Evolutionary conservation across 441 rosid species (phyloP).

Genomic region (Gossypium davidsonii): DNA sequence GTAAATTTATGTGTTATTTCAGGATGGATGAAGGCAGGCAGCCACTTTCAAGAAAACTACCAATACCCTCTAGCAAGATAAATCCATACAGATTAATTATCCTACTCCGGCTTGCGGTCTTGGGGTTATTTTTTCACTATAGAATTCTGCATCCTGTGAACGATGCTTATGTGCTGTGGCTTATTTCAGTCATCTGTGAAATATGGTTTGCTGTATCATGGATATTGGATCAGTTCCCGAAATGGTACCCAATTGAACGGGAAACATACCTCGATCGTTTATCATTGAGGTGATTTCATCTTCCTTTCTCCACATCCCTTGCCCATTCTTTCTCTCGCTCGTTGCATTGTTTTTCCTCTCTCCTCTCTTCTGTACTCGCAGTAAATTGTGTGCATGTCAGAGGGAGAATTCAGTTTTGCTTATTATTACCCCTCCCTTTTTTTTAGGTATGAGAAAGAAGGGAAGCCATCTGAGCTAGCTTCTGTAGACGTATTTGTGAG

Average conservation of each 20-base stretch:
- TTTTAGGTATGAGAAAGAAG: constrained; percentile 87
- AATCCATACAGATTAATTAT: constrained; percentile 83
- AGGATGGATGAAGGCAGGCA: constrained; percentile 99
- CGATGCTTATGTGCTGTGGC: constrained; percentile 85
- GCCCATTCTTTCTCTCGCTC: background rate
- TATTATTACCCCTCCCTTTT: background rate
- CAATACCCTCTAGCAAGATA: constrained; percentile 79
- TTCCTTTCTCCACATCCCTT: background rate
- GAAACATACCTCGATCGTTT: constrained; percentile 95
- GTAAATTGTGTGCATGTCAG: background rate
- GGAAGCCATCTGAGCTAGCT: constrained; percentile 68
- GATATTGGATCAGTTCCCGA: constrained; percentile 95
- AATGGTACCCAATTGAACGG: constrained; percentile 81
- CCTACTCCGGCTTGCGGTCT: constrained; percentile 69
- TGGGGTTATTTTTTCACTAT: constrained; percentile 86
- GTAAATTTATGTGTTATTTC: constrained; percentile 10
- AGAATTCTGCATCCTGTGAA: constrained; percentile 81
- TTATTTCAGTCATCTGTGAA: constrained; percentile 88
- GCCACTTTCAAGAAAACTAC: constrained; percentile 88
- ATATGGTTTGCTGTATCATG: constrained; percentile 96
- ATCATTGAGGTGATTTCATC: constrained; percentile 52
- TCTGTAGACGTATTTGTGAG: constrained; percentile 76
- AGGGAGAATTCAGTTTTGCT: background rate
- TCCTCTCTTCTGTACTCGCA: background rate
- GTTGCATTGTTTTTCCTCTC: background rate